Evolutionary conservation across 2,329 filamentous ascomycete species (phyloP).

Genomic region (Ophiosphaerella narmari): DNA sequence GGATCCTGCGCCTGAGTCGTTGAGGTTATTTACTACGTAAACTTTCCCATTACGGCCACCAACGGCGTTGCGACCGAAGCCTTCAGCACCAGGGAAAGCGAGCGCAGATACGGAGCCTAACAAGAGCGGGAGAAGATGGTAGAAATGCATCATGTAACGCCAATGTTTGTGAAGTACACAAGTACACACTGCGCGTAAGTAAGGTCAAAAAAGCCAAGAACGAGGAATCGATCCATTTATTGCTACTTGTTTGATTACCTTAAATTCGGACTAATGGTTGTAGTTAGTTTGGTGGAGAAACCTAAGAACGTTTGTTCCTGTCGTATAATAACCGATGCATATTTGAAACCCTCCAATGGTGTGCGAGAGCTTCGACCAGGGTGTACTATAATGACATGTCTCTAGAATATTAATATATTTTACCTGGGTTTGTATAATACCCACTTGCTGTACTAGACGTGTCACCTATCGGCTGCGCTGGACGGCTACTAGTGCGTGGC

Average conservation of each 20-base stretch:
- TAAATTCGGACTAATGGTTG: neutral
- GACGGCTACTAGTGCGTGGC: neutral
- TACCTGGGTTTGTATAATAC: neutral
- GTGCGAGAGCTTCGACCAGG: neutral
- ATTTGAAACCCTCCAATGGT: conserved; percentile 17
- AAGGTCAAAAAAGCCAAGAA: neutral
- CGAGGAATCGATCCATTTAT: neutral
- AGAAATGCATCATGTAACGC: conserved; percentile 15
- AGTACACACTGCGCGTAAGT: neutral
- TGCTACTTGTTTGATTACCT: neutral
- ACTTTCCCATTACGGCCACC: conserved; percentile 55
- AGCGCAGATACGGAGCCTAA: conserved; percentile 23
- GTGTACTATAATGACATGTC: neutral
- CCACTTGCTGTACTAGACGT: neutral
- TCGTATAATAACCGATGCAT: conserved; percentile 10
- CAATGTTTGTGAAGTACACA: no score
- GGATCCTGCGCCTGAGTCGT: conserved; percentile 55
- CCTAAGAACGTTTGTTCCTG: conserved; percentile 9
- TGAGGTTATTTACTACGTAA: conserved; percentile 56
- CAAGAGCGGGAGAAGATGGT: conserved; percentile 21
- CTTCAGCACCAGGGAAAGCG: conserved; percentile 58
- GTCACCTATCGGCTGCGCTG: no score
- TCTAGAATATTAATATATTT: neutral
- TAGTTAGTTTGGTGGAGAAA: conserved; percentile 1
- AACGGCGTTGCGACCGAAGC: conserved; percentile 54